Conservation (phyloP, 345 rosid genomes). For the rapeseed (Brassica napus) region Da-Ae NC_063452.1:60203501-60204000, state of each 20-base stretch:
- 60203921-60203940: slow-evolving; percentile 23
- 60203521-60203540: slow-evolving; percentile 96
- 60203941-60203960: slow-evolving; percentile 39
- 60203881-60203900: slow-evolving; percentile 44
- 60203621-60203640: slow-evolving; percentile 95
- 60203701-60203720: slow-evolving; percentile 10
- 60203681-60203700: slow-evolving; percentile 15
- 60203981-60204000: slow-evolving; percentile 91
- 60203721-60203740: not conserved
- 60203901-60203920: slow-evolving; percentile 8
- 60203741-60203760: slow-evolving; percentile 8
- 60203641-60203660: slow-evolving; percentile 89
- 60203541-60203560: slow-evolving; percentile 90
- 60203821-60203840: slow-evolving; percentile 95
- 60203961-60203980: slow-evolving; percentile 92
- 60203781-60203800: slow-evolving; percentile 10
- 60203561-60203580: slow-evolving; percentile 91
- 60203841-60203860: slow-evolving; percentile 95
- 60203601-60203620: slow-evolving; percentile 92
- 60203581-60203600: slow-evolving; percentile 82
- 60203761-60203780: slow-evolving; percentile 9
- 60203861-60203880: slow-evolving; percentile 97
- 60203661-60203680: slow-evolving; percentile 80
- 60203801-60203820: slow-evolving; percentile 48
- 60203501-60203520: slow-evolving; percentile 97